A percentile compares a stretch with the other conserved stretches of the same genome.
phyloP scores from a whole-genome alignment of 306 rosid species.

The Gleditsia sinensis region DNA sequence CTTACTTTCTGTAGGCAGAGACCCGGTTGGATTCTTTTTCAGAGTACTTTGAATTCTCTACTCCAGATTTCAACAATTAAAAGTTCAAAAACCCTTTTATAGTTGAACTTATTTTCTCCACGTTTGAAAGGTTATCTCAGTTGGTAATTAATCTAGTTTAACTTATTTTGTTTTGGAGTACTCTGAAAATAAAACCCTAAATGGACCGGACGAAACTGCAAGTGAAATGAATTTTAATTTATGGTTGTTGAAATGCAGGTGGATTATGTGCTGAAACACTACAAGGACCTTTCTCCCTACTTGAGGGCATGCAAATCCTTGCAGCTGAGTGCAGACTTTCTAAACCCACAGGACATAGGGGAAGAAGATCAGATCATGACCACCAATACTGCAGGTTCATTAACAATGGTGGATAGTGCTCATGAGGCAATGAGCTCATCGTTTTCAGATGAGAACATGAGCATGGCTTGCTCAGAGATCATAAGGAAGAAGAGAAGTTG shows the following conservation, averaged over 20 bases:
- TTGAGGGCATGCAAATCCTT: conserved; percentile 67
- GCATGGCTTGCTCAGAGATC: conserved; percentile 59
- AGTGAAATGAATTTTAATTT: too few species aligned
- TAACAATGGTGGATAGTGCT: conserved; percentile 70
- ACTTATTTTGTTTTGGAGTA: too few species aligned
- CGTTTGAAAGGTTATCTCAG: too few species aligned
- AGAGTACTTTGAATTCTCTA: too few species aligned
- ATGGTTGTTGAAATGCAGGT: too few species aligned
- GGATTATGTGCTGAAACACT: conserved; percentile 78
- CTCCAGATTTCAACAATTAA: too few species aligned
- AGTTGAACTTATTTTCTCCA: too few species aligned
- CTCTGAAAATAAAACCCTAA: too few species aligned
- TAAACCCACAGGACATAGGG: conserved; percentile 79
- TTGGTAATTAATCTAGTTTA: too few species aligned
- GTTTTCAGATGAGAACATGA: conserved; percentile 74
- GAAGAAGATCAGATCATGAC: conserved; percentile 78
- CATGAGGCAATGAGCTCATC: conserved; percentile 68
- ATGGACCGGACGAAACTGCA: too few species aligned
- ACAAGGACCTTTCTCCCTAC: conserved; percentile 70
- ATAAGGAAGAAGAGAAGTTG: conserved; percentile 88
- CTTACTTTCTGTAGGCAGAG: too few species aligned
- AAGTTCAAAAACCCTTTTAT: too few species aligned
- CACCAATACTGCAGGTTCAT: conserved; percentile 58
- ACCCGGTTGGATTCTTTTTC: not conserved
- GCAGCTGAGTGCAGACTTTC: conserved; percentile 76